Percentiles rank a stretch among this genome's conserved stretches.
These are phyloP conservation scores for Choiromyces venosus DNA, from an alignment of 495 filamentous ascomycete genomes.

Conservation along the genomic window DNA sequence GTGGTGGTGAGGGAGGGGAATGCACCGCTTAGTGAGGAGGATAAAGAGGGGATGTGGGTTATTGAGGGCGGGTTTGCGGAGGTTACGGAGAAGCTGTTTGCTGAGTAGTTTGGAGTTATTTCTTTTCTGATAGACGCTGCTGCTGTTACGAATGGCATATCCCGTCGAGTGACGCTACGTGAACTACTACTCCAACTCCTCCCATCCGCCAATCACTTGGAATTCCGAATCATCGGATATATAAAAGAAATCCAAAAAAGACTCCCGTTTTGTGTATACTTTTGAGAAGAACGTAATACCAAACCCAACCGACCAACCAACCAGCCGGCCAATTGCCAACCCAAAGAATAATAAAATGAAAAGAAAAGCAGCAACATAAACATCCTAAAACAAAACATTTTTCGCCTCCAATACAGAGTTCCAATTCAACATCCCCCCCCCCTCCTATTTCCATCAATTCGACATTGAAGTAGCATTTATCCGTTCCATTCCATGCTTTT, in stretches of 20 bases:
- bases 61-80: constrained; percentile 44
- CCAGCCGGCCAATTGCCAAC: background rate
- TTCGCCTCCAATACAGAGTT: background rate
- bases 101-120: background rate
- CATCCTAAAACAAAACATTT: background rate
- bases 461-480: background rate
- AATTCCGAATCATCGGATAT: background rate
- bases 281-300: background rate
- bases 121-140: background rate
- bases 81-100: constrained; percentile 15
- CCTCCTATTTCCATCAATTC: background rate
- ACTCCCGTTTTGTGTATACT: background rate
- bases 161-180: background rate
- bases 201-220: background rate
- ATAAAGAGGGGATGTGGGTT: constrained; percentile 45
- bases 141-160: background rate
- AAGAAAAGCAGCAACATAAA: background rate
- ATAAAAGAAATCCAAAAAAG: background rate
- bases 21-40: constrained; percentile 49
- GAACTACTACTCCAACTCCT: too few relatives aligned
- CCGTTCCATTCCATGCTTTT: background rate
- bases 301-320: background rate
- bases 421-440: background rate
- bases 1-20: constrained; percentile 63
- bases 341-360: background rate